A percentile compares a stretch with the other conserved stretches of the same genome.
Evolutionary conservation across 768 basidiomycete genomes (phyloP).

Genomic region (Kwoniella sp.): DNA sequence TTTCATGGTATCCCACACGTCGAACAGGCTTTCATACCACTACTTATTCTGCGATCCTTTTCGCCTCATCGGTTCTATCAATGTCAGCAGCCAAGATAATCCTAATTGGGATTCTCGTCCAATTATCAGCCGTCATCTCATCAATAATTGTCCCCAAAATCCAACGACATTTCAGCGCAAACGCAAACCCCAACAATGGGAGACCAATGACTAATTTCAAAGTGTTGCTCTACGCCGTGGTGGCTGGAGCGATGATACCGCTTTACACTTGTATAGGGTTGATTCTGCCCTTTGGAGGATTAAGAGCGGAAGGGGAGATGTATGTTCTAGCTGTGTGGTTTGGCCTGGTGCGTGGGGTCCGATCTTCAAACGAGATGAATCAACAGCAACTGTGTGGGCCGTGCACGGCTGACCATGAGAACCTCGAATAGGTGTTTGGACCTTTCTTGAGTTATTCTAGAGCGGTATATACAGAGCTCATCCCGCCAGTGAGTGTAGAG

Average conservation of each 20-base stretch:
- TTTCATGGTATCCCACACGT: too few species aligned
- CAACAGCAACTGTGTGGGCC: too few species aligned
- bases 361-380: too few species aligned
- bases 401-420: too few species aligned
- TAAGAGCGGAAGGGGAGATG: conserved; percentile 82
- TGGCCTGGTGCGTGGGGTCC: conserved; percentile 60
- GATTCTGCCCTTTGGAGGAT: conserved; percentile 63
- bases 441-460: conserved; percentile 89
- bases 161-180: conserved; percentile 63
- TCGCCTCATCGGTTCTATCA: conserved; percentile 81
- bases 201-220: conserved; percentile 65
- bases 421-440: conserved; percentile 66
- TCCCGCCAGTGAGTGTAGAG: conserved; percentile 67
- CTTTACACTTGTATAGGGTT: conserved; percentile 84
- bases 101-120: conserved; percentile 76
- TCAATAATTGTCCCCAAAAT: conserved; percentile 78
- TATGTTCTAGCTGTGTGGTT: conserved; percentile 80
- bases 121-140: conserved; percentile 71
- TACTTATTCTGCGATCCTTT: conserved; percentile 86
- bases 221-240: conserved; percentile 69
- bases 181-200: neutral
- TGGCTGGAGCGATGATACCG: conserved; percentile 68
- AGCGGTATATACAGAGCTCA: conserved; percentile 80
- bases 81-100: conserved; percentile 78
- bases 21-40: conserved; percentile 91